Evolutionary conservation across 352 stramenopile genomes (phyloP), one percentile per base, ranked within the genome.

Genomic region (Phytophthora foliorum): DNA sequence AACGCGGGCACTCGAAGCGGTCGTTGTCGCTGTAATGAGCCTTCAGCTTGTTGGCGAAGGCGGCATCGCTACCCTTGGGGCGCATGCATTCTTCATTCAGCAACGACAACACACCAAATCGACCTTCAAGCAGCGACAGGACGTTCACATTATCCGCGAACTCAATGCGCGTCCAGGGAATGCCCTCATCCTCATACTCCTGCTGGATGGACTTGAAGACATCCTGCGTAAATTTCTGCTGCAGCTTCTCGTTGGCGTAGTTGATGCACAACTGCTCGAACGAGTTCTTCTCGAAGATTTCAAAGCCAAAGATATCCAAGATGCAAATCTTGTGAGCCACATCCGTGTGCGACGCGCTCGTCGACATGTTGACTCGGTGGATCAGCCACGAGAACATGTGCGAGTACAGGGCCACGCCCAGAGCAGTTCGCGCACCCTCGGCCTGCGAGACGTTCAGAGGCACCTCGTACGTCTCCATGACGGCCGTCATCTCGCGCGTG

Each of bases 261-360:
- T 99, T 99, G 75, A 99, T 99, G 55, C 95, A 98, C 21, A 98
- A 64, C 65, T 98, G 95, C 72, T 99, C 96, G 74, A 98, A 99
- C 45, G 90, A 98, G 79, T 99, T 99, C 57, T 88, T 90, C 51
- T 98, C 88, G 60, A 99, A 99, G 34, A 97, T 98, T 77, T 99
- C 97, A 80, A 99, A 99, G 6, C 97, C 97, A 83, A 99, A 99
- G 70, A 99, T 99, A 86, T 99, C 97, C 22, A 99, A 70, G 46
- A 99, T 95, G 71, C 93, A 91, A 63, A 92, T 91, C 67, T 93
- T 92, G 71, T 91, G 86, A 29, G 70, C 69, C 22, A 93, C 81
- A 25, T 83, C 63, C 2, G 68, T 54, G 22, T 87, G 66, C 1
- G 72, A 57, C n/a, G 86, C 84, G 49, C 78, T 89, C 22, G 88